Percentiles rank a stretch among this genome's conserved stretches.
These are phyloP conservation scores for Magnusiomyces sp. DNA, from an alignment of 1,139 yeast species.

Conservation along the genomic window DNA sequence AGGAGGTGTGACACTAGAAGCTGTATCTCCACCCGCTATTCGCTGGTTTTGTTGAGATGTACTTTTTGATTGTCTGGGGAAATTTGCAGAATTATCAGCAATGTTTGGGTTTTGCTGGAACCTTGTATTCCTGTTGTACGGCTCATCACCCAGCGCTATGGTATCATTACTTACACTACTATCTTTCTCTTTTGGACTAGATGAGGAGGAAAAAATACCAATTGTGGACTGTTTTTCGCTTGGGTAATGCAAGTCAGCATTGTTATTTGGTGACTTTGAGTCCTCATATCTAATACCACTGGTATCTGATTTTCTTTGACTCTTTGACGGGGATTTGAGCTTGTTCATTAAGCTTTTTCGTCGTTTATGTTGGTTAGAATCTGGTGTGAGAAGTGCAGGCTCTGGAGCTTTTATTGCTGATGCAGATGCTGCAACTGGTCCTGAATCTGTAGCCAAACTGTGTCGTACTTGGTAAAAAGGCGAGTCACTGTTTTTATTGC, in stretches of 20 bases:
- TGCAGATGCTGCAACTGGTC: background rate
- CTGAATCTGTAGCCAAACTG: background rate
- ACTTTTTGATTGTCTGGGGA: background rate
- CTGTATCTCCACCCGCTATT: too few species aligned
- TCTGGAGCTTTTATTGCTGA: background rate
- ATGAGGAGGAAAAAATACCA: background rate
- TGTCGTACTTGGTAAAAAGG: background rate
- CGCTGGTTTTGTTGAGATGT: too few species aligned
- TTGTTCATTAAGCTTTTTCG: background rate
- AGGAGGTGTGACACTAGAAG: background rate
- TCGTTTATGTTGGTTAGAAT: background rate
- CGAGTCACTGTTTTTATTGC: background rate
- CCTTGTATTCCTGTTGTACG: too few species aligned
- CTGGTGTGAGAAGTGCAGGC: background rate
- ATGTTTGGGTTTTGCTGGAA: too few species aligned
- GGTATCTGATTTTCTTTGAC: background rate
- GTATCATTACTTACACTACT: too few species aligned
- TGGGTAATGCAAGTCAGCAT: conserved; percentile 2
- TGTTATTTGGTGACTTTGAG: background rate
- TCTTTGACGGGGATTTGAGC: background rate
- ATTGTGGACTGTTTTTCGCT: background rate
- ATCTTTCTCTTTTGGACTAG: too few species aligned
- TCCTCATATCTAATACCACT: conserved; percentile 6
- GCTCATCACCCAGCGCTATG: too few species aligned
- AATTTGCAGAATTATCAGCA: background rate